A percentile compares a stretch with the other conserved stretches of the same genome.
Evolutionary conservation across 2,329 filamentous ascomycete species (phyloP).

Genomic region (Ploettnerulaceae sp.): DNA sequence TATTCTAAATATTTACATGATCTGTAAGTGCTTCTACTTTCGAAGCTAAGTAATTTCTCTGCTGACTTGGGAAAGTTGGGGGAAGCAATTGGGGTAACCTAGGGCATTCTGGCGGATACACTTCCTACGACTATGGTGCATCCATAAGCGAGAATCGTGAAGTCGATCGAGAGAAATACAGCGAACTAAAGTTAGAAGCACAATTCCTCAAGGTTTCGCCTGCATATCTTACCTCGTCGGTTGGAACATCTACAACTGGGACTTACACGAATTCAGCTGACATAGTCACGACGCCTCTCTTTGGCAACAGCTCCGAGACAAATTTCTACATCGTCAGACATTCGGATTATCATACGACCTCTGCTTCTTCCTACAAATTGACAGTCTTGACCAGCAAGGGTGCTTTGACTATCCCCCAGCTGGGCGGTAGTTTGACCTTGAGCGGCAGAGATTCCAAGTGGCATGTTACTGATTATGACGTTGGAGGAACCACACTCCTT

Average conservation of each 20-base stretch:
- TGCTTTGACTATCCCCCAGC: conserved; percentile 52
- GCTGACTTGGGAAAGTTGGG: conserved; percentile 47
- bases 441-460: conserved; percentile 63
- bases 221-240: conserved; percentile 57
- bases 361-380: conserved; percentile 57
- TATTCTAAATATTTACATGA: conserved; percentile 74
- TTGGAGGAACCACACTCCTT: conserved; percentile 54
- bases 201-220: conserved; percentile 72
- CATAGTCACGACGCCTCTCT: conserved; percentile 52
- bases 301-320: conserved; percentile 46
- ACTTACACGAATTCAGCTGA: conserved; percentile 48
- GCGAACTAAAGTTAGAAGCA: conserved; percentile 69
- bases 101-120: conserved; percentile 62
- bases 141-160: conserved; percentile 65
- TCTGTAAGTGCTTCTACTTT: conserved; percentile 30
- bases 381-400: conserved; percentile 56
- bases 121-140: conserved; percentile 53
- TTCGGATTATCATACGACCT: conserved; percentile 54
- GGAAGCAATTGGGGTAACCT: conserved; percentile 83
- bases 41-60: conserved; percentile 32
- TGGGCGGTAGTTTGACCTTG: conserved; percentile 52
- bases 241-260: conserved; percentile 43
- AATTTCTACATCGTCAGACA: conserved; percentile 66
- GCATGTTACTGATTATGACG: conserved; percentile 56
- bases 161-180: conserved; percentile 70